These are phyloP conservation scores for Cercospora sesami DNA, from an alignment of 2,329 filamentous ascomycete genomes.

Conservation along the genomic window DNA sequence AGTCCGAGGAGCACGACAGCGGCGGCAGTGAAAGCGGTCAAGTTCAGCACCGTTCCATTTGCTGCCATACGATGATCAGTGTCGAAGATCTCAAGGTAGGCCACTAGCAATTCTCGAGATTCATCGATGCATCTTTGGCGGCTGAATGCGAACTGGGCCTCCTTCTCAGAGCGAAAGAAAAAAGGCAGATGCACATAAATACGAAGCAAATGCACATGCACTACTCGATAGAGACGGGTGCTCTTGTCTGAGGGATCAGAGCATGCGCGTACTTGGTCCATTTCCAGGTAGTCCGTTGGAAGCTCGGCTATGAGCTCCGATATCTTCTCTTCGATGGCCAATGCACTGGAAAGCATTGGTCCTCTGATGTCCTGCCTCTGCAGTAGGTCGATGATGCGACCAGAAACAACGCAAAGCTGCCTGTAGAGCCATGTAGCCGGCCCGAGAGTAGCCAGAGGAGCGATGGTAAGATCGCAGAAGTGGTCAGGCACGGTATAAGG, in stretches of 20 bases:
- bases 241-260: slow-evolving; percentile 14
- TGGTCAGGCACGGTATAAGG: slow-evolving; percentile 20
- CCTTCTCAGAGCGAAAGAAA: slow-evolving; percentile 43
- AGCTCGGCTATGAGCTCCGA: slow-evolving; percentile 9
- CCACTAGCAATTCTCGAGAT: slow-evolving; percentile 44
- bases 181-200: slow-evolving; percentile 51
- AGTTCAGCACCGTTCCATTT: slow-evolving; percentile 51
- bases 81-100: slow-evolving; percentile 45
- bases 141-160: slow-evolving; percentile 43
- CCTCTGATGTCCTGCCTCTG: slow-evolving; percentile 12
- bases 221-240: slow-evolving; percentile 18
- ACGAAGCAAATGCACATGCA: slow-evolving; percentile 46
- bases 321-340: slow-evolving; percentile 21
- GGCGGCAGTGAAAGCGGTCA: slow-evolving; percentile 50
- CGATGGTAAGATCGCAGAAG: slow-evolving; percentile 19
- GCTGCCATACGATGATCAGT: slow-evolving; percentile 9
- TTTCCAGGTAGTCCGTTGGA: slow-evolving; percentile 12
- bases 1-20: slow-evolving; percentile 48
- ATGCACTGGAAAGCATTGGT: slow-evolving; percentile 12
- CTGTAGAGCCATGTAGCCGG: slow-evolving; percentile 17
- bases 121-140: slow-evolving; percentile 44
- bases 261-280: slow-evolving; percentile 12
- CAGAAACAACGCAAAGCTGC: slow-evolving; percentile 15
- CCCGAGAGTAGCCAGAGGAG: neutral
- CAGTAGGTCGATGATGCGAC: slow-evolving; percentile 21